Evolutionary conservation across 805 yeast genomes (phyloP).

Genomic region (Wickerhamomyces tratensis): DNA sequence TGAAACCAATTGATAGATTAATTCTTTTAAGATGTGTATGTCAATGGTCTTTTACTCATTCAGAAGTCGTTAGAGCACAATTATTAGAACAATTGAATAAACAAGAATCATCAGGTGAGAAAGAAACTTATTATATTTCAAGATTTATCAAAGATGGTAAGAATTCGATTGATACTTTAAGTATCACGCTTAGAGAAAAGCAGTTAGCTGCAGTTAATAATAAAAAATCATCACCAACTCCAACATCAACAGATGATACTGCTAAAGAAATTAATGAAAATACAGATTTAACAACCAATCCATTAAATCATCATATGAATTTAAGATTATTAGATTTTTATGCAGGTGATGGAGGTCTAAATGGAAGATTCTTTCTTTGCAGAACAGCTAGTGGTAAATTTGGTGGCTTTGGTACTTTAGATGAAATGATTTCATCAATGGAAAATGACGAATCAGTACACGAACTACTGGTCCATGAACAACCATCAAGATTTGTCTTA

Average conservation of each 20-base stretch:
- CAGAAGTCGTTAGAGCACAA: slow-evolving; percentile 10
- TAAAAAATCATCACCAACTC: background rate
- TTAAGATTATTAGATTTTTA: slow-evolving; percentile 17
- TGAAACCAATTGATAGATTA: slow-evolving; percentile 15
- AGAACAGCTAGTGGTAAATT: slow-evolving; percentile 10
- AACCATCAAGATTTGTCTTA: slow-evolving; percentile 17
- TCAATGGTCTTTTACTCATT: slow-evolving; percentile 13
- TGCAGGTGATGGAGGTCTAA: slow-evolving; percentile 17
- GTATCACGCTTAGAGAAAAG: too few species aligned
- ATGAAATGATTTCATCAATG: slow-evolving; percentile 5
- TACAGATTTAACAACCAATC: slow-evolving; percentile 12
- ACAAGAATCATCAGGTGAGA: slow-evolving; percentile 13
- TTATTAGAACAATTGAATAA: slow-evolving; percentile 4
- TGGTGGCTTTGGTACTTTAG: slow-evolving; percentile 8
- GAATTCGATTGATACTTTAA: slow-evolving; percentile 7
- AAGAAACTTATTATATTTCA: slow-evolving; percentile 16
- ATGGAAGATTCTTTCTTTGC: slow-evolving; percentile 16
- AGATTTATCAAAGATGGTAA: slow-evolving; percentile 15
- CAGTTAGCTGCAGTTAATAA: slow-evolving; percentile 2
- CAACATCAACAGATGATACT: too few species aligned
- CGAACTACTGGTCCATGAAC: slow-evolving; percentile 6
- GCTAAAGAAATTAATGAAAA: slow-evolving; percentile 3
- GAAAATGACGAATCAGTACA: slow-evolving; percentile 1
- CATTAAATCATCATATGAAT: slow-evolving; percentile 10
- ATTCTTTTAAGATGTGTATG: slow-evolving; percentile 12